Base-by-base conservation (phyloP, 1,284 basidiomycete genomes). In the Grifola frondosa region DNA sequence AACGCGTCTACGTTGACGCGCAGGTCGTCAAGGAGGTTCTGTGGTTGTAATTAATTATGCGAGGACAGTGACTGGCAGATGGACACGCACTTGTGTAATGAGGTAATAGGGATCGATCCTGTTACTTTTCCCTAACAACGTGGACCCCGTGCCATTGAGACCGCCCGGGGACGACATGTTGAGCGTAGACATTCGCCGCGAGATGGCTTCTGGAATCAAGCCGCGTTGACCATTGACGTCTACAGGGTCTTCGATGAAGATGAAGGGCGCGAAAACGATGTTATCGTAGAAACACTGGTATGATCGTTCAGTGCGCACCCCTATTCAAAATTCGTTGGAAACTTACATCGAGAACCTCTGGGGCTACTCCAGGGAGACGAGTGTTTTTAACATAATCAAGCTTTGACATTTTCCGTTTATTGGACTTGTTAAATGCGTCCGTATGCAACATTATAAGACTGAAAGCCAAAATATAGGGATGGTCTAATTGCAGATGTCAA, bases 371-470 rank as follows among this genome's bases (percentile, higher is more conserved):
- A n/a, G 92, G 88, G 49, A 96, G 75, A 39, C 80, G 75, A 0
- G 94, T 95, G 59, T 97, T 97, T 68, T 84, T 89, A 51, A 97
- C 75, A 60, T 97, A 97, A 59, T 96, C 94, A 2, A 81, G 73
- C 63, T 95, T 97, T 24, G 88, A 84, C 97, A 99, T 99, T 71
- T 98, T 98, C 50, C 86, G 85, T 68, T 92, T 97, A 68, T 97
- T 98, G 53, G 91, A 93, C 67, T 88, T 91, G 69, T 99, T 99
- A 75, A 98, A 99, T 2, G 88, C 89, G 62, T 99, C 96, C 10
- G 97, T 99, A 62, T 98, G 95, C 33, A 99, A 75, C 94, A 99
- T 98, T 63, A 99, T 97, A 59, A 99, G 74, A 56, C 96, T 97
- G 68, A 99, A 99, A 11, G 96, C 91, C 30, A 99, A 73, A 34